Percentiles rank a stretch among this genome's conserved stretches.
Evolutionary conservation across 148 eudicot species (phyloP).

Genomic region (Heliosperma pusillum): DNA sequence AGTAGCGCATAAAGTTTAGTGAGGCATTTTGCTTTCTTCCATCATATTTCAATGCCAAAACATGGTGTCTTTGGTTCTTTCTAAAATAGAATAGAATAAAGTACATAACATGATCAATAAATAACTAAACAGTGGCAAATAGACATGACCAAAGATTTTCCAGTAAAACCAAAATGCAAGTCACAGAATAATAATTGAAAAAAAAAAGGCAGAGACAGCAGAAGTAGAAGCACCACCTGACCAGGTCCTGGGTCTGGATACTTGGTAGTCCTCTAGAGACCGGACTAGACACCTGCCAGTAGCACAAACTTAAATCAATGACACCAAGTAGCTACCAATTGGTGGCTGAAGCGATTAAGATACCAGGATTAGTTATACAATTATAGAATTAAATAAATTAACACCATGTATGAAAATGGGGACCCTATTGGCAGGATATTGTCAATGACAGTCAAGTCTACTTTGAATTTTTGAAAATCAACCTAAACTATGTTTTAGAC

Average conservation of each 20-base stretch:
- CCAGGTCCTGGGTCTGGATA: slow-evolving; percentile 46
- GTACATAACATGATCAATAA: background rate
- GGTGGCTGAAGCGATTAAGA: background rate
- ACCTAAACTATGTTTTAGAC: background rate
- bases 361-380: background rate
- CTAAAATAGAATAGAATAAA: background rate
- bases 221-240: slow-evolving; percentile 39
- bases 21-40: slow-evolving; percentile 1
- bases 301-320: slow-evolving; percentile 13
- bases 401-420: background rate
- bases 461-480: background rate
- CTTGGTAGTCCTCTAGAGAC: slow-evolving; percentile 44
- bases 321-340: slow-evolving; percentile 4
- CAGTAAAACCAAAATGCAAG: background rate
- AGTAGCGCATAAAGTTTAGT: background rate
- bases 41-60: background rate
- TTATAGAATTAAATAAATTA: background rate
- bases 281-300: slow-evolving; percentile 65
- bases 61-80: background rate
- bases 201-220: background rate
- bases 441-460: background rate
- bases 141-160: background rate
- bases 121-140: background rate
- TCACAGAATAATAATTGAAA: background rate
- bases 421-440: background rate